Conservation (phyloP, 2,329 filamentous ascomycete genomes). For the Botryotinia calthae region DNA sequence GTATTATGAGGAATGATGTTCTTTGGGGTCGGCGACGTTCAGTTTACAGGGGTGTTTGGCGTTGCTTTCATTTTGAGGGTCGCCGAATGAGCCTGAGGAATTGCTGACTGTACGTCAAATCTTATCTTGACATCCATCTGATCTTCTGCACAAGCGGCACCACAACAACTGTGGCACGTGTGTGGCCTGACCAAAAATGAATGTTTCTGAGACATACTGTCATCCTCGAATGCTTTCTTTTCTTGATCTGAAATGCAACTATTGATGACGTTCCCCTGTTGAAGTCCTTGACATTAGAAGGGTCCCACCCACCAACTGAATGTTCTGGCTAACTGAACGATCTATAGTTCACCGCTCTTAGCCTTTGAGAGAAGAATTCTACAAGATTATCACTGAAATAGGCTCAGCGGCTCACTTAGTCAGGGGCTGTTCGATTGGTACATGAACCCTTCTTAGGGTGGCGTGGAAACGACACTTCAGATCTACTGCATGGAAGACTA, state of each 20-base stretch:
- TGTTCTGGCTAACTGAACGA: not conserved
- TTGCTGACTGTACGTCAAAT: not conserved
- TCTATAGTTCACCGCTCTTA: not conserved
- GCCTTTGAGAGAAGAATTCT: not conserved
- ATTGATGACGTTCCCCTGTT: not conserved
- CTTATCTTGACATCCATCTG: constrained; percentile 3
- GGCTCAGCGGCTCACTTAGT: not conserved
- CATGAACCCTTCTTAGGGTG: not conserved
- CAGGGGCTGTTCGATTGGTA: not conserved
- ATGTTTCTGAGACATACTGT: not conserved
- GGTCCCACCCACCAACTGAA: not conserved
- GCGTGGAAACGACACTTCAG: not conserved
- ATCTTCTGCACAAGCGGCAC: not conserved
- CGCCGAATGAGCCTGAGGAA: not conserved
- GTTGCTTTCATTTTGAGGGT: not conserved
- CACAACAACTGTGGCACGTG: not conserved
- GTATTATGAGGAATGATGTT: not conserved
- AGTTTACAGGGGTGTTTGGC: not conserved
- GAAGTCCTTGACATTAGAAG: not conserved
- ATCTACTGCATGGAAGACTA: no score
- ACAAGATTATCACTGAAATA: not conserved
- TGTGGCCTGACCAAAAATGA: not conserved
- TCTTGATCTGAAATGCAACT: not conserved
- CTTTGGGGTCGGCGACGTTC: not conserved
- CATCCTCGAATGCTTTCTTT: not conserved